A percentile compares a stretch with the other conserved stretches of the same genome.
Conservation (phyloP, 768 basidiomycete genomes). For the Hypsizygus marmoreus region DNA sequence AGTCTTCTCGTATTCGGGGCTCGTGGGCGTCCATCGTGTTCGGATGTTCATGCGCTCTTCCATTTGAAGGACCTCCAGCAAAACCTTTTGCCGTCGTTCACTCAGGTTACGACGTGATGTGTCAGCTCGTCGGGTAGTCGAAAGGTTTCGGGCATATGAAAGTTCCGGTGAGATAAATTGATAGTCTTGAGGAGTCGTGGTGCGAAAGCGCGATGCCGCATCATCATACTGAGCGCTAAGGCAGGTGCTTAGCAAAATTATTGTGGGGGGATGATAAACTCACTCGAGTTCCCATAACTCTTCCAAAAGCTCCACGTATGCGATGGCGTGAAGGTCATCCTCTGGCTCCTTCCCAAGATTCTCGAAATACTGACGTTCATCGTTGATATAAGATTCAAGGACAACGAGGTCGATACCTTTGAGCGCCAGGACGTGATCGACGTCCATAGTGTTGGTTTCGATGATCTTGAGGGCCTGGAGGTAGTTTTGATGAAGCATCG, state of each 20-base stretch:
- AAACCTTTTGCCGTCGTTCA: conserved; percentile 18
- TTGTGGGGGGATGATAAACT: neutral
- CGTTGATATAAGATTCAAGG: conserved; percentile 20
- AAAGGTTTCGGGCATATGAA: conserved; percentile 16
- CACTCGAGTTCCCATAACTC: neutral
- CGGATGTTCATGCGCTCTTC: conserved; percentile 27
- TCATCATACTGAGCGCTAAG: conserved; percentile 15
- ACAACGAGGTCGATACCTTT: conserved; percentile 16
- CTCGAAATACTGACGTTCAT: conserved; percentile 27
- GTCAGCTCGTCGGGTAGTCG: conserved; percentile 24
- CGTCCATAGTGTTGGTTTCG: conserved; percentile 9
- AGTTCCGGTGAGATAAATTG: conserved; percentile 7
- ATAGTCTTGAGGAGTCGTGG: conserved; percentile 15
- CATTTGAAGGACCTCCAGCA: conserved; percentile 18
- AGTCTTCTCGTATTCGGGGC: neutral
- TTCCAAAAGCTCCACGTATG: neutral
- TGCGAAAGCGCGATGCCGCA: conserved; percentile 10
- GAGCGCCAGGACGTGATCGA: conserved; percentile 13
- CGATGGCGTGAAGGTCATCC: neutral
- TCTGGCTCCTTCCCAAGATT: neutral
- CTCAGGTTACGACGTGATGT: conserved; percentile 19
- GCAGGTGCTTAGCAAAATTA: neutral
- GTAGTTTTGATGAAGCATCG: conserved; percentile 26
- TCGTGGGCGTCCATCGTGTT: conserved; percentile 11
- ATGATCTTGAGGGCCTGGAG: conserved; percentile 29